These are phyloP conservation scores for Tremella mesenterica DNA, from an alignment of 768 basidiomycete genomes.

Conservation along the genomic window DNA sequence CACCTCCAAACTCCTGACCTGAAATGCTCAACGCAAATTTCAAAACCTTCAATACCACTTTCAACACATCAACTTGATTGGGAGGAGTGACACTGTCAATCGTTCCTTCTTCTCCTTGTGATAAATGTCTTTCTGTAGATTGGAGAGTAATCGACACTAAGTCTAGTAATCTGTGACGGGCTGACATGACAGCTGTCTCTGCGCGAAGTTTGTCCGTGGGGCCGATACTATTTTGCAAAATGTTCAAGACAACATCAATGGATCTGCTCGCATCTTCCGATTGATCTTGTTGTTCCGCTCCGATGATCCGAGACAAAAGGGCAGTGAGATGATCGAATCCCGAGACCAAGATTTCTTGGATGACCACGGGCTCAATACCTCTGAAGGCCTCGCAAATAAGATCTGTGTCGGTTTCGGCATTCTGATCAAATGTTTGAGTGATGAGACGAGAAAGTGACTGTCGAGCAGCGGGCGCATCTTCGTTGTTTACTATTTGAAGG, in stretches of 20 bases:
- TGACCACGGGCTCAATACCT: slow-evolving; percentile 32
- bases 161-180: slow-evolving; percentile 26
- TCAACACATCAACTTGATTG: slow-evolving; percentile 12
- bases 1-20: slow-evolving; percentile 4
- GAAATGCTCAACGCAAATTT: slow-evolving; percentile 20
- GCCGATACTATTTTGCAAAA: slow-evolving; percentile 13
- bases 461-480: slow-evolving; percentile 21
- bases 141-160: slow-evolving; percentile 20
- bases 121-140: slow-evolving; percentile 17
- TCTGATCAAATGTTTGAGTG: slow-evolving; percentile 21
- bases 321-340: slow-evolving; percentile 29
- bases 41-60: slow-evolving; percentile 18
- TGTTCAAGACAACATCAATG: slow-evolving; percentile 25
- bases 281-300: slow-evolving; percentile 18
- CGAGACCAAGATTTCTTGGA: slow-evolving; percentile 27
- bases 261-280: slow-evolving; percentile 5
- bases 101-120: slow-evolving; percentile 2
- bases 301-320: slow-evolving; percentile 22
- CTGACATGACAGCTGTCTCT: slow-evolving; percentile 11
- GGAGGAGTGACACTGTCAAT: slow-evolving; percentile 6
- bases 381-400: slow-evolving; percentile 36
- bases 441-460: slow-evolving; percentile 24
- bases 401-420: slow-evolving; percentile 27
- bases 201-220: neutral
- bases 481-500: slow-evolving; percentile 16